Conservation (phyloP, 2,329 filamentous ascomycete species). For the Dothistroma pini region DNA sequence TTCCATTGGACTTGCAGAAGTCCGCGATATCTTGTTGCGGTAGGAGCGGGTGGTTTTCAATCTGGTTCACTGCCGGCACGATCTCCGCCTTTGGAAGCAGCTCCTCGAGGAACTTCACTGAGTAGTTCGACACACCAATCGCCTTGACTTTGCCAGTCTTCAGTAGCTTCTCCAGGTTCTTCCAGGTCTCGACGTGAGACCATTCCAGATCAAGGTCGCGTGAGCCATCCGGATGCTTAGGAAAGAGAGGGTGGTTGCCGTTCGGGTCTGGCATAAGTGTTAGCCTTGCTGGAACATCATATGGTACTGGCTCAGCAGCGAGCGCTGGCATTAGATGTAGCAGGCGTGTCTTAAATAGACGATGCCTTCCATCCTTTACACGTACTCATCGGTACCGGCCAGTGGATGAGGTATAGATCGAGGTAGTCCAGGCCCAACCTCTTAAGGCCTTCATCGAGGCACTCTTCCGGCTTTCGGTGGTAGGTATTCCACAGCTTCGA, state of each 20-base stretch:
- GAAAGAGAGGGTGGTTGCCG: slow-evolving; percentile 58
- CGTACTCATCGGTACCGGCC: slow-evolving; percentile 55
- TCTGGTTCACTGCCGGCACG: slow-evolving; percentile 39
- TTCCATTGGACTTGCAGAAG: slow-evolving; percentile 63
- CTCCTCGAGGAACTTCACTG: slow-evolving; percentile 46
- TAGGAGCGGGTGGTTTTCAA: slow-evolving; percentile 68
- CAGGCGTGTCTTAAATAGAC: too few relatives aligned
- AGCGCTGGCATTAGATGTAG: too few relatives aligned
- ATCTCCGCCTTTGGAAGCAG: slow-evolving; percentile 39
- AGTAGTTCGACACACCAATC: slow-evolving; percentile 51
- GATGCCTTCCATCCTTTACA: too few relatives aligned
- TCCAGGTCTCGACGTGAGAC: slow-evolving; percentile 74
- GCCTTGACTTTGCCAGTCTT: slow-evolving; percentile 48
- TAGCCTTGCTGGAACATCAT: too few relatives aligned
- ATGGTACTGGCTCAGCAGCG: too few relatives aligned
- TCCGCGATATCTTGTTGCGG: slow-evolving; percentile 70
- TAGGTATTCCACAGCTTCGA: slow-evolving; percentile 85
- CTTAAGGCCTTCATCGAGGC: slow-evolving; percentile 68
- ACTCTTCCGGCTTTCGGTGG: slow-evolving; percentile 65
- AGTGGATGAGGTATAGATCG: slow-evolving; percentile 79
- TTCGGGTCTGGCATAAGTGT: neutral
- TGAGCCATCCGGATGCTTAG: slow-evolving; percentile 67
- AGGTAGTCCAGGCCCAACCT: slow-evolving; percentile 74
- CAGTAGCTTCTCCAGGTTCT: slow-evolving; percentile 64
- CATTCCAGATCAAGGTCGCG: slow-evolving; percentile 68